These are phyloP conservation scores for Cladorrhinum samala DNA, from an alignment of 495 filamentous ascomycete genomes.

Conservation along the genomic window DNA sequence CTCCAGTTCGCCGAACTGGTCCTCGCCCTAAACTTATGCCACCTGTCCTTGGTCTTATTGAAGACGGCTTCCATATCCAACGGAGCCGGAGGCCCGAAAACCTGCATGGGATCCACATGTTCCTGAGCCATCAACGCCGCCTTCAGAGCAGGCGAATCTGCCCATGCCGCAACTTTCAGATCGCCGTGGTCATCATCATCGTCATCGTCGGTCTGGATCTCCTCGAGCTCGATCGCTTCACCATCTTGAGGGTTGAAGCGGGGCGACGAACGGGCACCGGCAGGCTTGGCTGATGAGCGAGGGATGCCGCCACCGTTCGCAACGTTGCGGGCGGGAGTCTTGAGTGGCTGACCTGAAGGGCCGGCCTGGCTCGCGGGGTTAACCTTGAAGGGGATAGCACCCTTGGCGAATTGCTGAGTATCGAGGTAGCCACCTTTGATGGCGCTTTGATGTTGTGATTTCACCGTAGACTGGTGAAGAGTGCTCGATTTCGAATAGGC, in stretches of 20 bases:
- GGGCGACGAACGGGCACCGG: slow-evolving; percentile 59
- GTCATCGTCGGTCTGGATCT: slow-evolving; percentile 83
- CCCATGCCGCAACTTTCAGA: slow-evolving; percentile 70
- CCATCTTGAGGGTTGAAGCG: slow-evolving; percentile 60
- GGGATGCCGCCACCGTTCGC: slow-evolving; percentile 25
- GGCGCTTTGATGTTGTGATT: slow-evolving; percentile 48
- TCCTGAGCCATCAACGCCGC: slow-evolving; percentile 68
- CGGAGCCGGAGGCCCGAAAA: slow-evolving; percentile 83
- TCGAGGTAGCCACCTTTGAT: slow-evolving; percentile 61
- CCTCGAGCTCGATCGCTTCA: slow-evolving; percentile 77
- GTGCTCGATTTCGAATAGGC: slow-evolving; percentile 49
- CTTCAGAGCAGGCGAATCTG: slow-evolving; percentile 71
- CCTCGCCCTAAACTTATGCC: slow-evolving; percentile 76
- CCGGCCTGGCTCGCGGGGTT: slow-evolving; percentile 47
- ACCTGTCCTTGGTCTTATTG: slow-evolving; percentile 68
- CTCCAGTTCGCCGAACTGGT: slow-evolving; percentile 94
- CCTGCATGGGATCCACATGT: slow-evolving; percentile 70
- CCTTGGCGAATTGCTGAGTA: slow-evolving; percentile 75
- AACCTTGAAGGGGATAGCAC: slow-evolving; percentile 83
- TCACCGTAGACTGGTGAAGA: slow-evolving; percentile 44
- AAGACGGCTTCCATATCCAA: slow-evolving; percentile 96
- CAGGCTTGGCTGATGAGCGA: slow-evolving; percentile 45
- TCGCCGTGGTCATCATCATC: slow-evolving; percentile 59
- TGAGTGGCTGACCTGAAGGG: slow-evolving; percentile 36
- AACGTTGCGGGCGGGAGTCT: slow-evolving; percentile 53